Evolutionary conservation across 371 early-diverging fungal genomes (phyloP).

Genomic region (Coemansia sp.): DNA sequence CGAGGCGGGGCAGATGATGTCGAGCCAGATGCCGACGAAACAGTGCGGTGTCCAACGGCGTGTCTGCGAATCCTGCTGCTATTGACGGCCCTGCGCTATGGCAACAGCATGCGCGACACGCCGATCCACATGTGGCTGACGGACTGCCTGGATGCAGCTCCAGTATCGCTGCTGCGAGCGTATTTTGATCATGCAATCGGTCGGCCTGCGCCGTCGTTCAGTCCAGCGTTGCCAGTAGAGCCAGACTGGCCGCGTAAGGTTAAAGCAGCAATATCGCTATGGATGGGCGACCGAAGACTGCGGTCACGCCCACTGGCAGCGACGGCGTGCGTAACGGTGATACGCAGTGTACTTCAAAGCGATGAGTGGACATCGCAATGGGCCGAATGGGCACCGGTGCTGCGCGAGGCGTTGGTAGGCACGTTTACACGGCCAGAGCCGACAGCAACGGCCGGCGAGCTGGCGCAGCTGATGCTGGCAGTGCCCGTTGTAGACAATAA

Average conservation of each 20-base stretch:
- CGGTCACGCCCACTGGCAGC: slow-evolving; percentile 7
- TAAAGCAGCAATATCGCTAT: slow-evolving; percentile 25
- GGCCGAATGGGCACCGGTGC: slow-evolving; percentile 24
- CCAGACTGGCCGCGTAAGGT: slow-evolving; percentile 37
- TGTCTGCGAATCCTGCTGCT: slow-evolving; percentile 40
- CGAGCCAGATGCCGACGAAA: not conserved
- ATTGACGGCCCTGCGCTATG: slow-evolving; percentile 44
- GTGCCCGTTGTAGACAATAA: slow-evolving; percentile 6
- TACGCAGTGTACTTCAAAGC: slow-evolving; percentile 18
- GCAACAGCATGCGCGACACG: slow-evolving; percentile 44
- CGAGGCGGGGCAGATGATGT: not conserved
- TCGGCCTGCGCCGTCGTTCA: slow-evolving; percentile 15
- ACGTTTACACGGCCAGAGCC: slow-evolving; percentile 8
- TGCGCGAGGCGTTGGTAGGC: slow-evolving; percentile 13
- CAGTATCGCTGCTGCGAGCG: slow-evolving; percentile 7
- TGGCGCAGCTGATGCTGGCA: slow-evolving; percentile 22
- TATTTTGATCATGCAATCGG: slow-evolving; percentile 18
- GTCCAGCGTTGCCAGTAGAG: slow-evolving; percentile 37
- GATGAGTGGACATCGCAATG: slow-evolving; percentile 31
- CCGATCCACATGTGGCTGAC: slow-evolving; percentile 50
- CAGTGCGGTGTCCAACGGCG: slow-evolving; percentile 27
- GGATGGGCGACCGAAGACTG: slow-evolving; percentile 29
- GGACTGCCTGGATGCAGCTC: slow-evolving; percentile 31
- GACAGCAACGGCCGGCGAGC: slow-evolving; percentile 7
- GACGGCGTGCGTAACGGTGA: not conserved